phyloP scores from a whole-genome alignment of 768 basidiomycete species.

The Termitomyces sp. region DNA sequence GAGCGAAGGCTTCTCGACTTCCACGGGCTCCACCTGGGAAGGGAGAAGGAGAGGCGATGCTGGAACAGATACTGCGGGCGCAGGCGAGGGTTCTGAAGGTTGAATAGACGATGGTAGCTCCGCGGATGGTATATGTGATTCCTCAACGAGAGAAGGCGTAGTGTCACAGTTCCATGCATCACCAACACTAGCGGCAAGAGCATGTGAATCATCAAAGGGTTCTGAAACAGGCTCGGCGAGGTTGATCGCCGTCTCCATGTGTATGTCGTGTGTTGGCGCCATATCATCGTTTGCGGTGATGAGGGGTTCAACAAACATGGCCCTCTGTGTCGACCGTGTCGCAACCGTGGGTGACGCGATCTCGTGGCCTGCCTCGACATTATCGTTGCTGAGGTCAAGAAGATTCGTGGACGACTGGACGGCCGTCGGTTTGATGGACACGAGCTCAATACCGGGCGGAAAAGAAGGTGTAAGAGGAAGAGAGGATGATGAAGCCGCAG shows the following conservation, averaged over 20 bases:
- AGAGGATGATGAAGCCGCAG: constrained; percentile 8
- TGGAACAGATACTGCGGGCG: background rate
- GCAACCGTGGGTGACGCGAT: no score
- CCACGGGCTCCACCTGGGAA: background rate
- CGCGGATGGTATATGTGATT: background rate
- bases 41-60: background rate
- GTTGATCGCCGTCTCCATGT: background rate
- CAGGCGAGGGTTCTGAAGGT: background rate
- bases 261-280: background rate
- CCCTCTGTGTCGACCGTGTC: background rate
- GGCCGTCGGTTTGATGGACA: background rate
- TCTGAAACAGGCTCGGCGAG: constrained; percentile 3
- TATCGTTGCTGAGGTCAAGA: constrained; percentile 10
- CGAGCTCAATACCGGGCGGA: constrained; percentile 10
- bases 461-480: constrained; percentile 11
- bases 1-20: background rate
- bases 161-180: background rate
- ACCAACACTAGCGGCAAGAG: background rate
- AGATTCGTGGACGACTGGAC: background rate
- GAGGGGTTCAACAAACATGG: background rate
- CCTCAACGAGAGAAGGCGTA: background rate
- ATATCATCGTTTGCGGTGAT: background rate
- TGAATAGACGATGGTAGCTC: background rate
- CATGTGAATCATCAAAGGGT: constrained; percentile 16
- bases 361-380: background rate